Evolutionary conservation across 495 filamentous ascomycete species (phyloP).

Genomic region (Hypoxylon intermedium): DNA sequence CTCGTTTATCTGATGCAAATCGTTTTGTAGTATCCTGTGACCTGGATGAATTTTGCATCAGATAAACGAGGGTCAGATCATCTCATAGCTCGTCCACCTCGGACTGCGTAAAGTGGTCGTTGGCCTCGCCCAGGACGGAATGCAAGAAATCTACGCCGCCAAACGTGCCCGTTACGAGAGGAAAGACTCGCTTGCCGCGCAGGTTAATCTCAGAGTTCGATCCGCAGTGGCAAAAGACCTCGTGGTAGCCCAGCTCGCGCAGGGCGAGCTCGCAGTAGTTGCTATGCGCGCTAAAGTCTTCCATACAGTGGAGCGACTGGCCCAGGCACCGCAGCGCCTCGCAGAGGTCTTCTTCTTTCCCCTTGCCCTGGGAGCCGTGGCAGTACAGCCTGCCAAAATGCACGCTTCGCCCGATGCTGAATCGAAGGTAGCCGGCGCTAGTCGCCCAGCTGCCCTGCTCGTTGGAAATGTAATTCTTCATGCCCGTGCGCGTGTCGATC

Average conservation of each 20-base stretch:
- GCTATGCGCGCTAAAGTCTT: constrained; percentile 94
- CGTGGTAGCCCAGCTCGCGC: constrained; percentile 79
- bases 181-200: constrained; percentile 76
- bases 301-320: constrained; percentile 89
- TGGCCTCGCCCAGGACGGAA: constrained; percentile 94
- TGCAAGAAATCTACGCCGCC: constrained; percentile 96
- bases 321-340: constrained; percentile 88
- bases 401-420: constrained; percentile 81
- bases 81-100: constrained; percentile 90
- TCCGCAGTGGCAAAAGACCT: constrained; percentile 90
- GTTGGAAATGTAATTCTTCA: constrained; percentile 99
- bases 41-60: too few species aligned
- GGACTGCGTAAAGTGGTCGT: constrained; percentile 92
- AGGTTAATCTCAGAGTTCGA: constrained; percentile 73
- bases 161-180: constrained; percentile 88
- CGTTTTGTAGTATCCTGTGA: too few species aligned
- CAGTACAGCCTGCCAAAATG: constrained; percentile 90
- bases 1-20: constrained; percentile 77
- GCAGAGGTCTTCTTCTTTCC: constrained; percentile 83
- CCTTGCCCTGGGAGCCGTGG: constrained; percentile 66
- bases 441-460: constrained; percentile 85
- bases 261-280: constrained; percentile 92
- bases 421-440: constrained; percentile 86
- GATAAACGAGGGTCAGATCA: too few species aligned
- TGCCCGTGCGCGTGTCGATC: constrained; percentile 82